phyloP scores from a whole-genome alignment of 768 basidiomycete genomes.

The Coprinopsis strossmayeri region DNA sequence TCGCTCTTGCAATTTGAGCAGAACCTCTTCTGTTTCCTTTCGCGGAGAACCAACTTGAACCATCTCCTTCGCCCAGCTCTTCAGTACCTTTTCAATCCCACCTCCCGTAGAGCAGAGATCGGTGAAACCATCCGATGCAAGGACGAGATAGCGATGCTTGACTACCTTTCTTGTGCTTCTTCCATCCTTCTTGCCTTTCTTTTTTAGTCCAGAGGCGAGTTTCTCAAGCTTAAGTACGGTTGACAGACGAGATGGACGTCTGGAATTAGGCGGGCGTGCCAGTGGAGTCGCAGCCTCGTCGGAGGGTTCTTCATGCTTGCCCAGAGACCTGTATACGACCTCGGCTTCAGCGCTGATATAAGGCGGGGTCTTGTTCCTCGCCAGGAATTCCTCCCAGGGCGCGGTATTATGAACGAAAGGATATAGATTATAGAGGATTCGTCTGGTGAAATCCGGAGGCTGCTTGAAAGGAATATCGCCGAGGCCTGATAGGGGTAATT shows the following conservation, averaged over 20 bases:
- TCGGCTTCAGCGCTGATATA: conserved; percentile 64
- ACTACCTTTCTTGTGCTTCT: neutral
- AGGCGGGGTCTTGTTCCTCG: conserved; percentile 56
- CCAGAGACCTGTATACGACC: conserved; percentile 48
- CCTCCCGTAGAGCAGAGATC: conserved; percentile 46
- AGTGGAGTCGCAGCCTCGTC: neutral
- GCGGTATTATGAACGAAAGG: conserved; percentile 56
- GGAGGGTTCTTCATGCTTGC: conserved; percentile 2
- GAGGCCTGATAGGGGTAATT: too few relatives aligned
- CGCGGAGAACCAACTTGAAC: conserved; percentile 20
- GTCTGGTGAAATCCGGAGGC: conserved; percentile 59
- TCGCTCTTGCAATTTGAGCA: neutral
- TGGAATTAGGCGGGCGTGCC: conserved; percentile 2
- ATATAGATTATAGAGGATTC: conserved; percentile 59
- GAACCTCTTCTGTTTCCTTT: conserved; percentile 9
- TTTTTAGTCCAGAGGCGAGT: neutral
- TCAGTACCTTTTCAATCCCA: conserved; percentile 38
- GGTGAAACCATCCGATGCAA: conserved; percentile 62
- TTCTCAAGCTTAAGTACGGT: conserved; percentile 2
- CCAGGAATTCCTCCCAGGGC: conserved; percentile 61
- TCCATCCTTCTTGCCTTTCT: neutral
- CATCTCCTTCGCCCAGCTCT: conserved; percentile 46
- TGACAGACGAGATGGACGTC: conserved; percentile 1
- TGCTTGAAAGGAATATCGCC: conserved; percentile 72
- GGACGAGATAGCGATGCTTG: conserved; percentile 40